These are phyloP conservation scores for Euryodendron excelsum DNA, from an alignment of 148 eudicot genomes.

Conservation along the genomic window DNA sequence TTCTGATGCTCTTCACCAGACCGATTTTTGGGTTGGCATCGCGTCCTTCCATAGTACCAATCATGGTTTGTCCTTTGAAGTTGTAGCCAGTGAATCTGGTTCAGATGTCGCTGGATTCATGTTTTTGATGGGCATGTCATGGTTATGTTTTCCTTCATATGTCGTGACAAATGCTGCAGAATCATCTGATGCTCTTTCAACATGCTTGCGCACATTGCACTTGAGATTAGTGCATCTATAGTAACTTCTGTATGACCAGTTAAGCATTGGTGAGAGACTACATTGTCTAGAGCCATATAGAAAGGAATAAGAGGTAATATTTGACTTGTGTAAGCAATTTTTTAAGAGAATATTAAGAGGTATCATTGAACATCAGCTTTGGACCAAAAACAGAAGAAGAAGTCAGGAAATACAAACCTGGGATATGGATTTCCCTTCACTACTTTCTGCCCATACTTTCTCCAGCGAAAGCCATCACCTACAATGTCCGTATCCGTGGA, in stretches of 20 bases:
- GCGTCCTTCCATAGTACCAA: background rate
- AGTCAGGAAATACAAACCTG: slow-evolving; percentile 50
- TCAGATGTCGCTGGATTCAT: slow-evolving; percentile 18
- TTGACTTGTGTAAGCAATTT: too few relatives aligned
- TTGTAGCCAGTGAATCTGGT: slow-evolving; percentile 26
- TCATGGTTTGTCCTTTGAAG: slow-evolving; percentile 19
- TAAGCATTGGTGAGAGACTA: background rate
- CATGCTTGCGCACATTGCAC: slow-evolving; percentile 63
- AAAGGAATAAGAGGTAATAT: too few relatives aligned
- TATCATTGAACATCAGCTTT: background rate
- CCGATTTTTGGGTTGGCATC: background rate
- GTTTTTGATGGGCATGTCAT: slow-evolving; percentile 34
- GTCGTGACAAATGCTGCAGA: slow-evolving; percentile 52
- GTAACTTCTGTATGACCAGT: slow-evolving; percentile 36
- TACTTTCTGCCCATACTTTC: slow-evolving; percentile 96
- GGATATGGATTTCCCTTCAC: slow-evolving; percentile 93
- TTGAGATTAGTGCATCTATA: slow-evolving; percentile 45
- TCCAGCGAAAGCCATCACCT: slow-evolving; percentile 94
- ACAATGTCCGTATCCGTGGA: slow-evolving; percentile 53
- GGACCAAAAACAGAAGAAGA: too few relatives aligned
- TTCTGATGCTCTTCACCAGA: background rate
- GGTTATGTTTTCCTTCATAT: slow-evolving; percentile 57
- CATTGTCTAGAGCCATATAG: background rate
- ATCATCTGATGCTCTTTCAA: slow-evolving; percentile 58
- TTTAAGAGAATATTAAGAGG: background rate